Conservation (phyloP, 768 basidiomycete genomes). For the Mrakia frigida region DNA sequence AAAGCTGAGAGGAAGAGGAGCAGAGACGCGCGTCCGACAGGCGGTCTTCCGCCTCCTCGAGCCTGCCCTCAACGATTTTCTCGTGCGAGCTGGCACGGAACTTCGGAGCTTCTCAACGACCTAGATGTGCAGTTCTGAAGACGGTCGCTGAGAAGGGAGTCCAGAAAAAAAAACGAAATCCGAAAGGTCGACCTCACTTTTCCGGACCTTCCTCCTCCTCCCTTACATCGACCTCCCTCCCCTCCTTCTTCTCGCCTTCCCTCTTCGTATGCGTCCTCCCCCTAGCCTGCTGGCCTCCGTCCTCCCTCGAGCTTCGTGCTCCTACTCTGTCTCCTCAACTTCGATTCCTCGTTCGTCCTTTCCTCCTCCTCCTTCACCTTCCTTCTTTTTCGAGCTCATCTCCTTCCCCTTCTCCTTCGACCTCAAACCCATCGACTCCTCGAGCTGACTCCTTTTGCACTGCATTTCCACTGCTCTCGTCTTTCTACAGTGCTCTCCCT, state of each 20-base stretch:
- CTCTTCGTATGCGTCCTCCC: background rate
- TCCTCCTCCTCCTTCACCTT: background rate
- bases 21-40: too few relatives aligned
- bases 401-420: background rate
- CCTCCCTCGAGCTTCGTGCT: constrained; percentile 1
- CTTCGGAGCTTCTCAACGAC: too few relatives aligned
- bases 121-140: too few relatives aligned
- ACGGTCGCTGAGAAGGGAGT: too few relatives aligned
- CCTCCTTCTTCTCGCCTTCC: background rate
- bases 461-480: background rate
- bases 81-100: too few relatives aligned
- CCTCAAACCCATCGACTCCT: too few relatives aligned
- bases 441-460: background rate
- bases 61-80: too few relatives aligned
- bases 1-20: too few relatives aligned
- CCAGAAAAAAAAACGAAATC: too few relatives aligned
- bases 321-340: background rate
- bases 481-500: background rate
- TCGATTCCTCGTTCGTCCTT: background rate
- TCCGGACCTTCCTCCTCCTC: background rate
- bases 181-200: too few relatives aligned
- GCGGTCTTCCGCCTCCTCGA: too few relatives aligned
- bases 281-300: background rate
- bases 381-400: background rate
- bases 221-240: background rate